These are phyloP conservation scores for Dactylellina parvicollis DNA, from an alignment of 2,329 filamentous ascomycete species.

Conservation along the genomic window DNA sequence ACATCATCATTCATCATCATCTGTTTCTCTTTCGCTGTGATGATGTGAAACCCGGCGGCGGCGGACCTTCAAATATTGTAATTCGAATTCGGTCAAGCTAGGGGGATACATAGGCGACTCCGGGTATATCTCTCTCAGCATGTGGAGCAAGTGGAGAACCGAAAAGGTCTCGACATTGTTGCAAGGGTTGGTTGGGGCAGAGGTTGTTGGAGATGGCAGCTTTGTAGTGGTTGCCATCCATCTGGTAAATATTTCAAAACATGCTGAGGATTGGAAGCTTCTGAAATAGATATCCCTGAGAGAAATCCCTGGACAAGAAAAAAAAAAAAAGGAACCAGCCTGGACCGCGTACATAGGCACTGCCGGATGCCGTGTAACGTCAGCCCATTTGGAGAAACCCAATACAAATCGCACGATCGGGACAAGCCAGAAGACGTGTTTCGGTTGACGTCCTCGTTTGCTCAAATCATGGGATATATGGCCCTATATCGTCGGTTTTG, in stretches of 20 bases:
- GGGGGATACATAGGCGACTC: conserved; percentile 29
- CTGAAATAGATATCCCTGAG: conserved; percentile 4
- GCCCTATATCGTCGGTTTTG: background rate
- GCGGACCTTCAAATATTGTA: background rate
- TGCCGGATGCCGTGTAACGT: conserved; percentile 46
- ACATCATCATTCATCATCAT: conserved; percentile 18
- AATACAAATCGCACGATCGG: conserved; percentile 10
- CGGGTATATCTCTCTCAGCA: conserved; percentile 51
- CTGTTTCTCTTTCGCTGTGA: background rate
- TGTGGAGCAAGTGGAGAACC: conserved; percentile 51
- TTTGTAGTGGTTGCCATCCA: conserved; percentile 43
- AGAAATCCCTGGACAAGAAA: background rate
- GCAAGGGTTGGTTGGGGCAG: conserved; percentile 46
- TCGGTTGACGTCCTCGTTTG: conserved; percentile 37
- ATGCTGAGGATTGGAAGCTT: conserved; percentile 15
- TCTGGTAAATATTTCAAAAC: conserved; percentile 17
- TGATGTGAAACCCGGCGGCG: background rate
- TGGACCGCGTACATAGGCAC: conserved; percentile 8
- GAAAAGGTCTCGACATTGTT: conserved; percentile 31
- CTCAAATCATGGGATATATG: conserved; percentile 36
- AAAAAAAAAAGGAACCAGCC: background rate
- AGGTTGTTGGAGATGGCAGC: conserved; percentile 28
- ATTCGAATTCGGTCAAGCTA: conserved; percentile 22
- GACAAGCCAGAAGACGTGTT: conserved; percentile 32
- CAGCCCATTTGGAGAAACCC: conserved; percentile 19